A percentile compares a stretch with the other conserved stretches of the same genome.
Evolutionary conservation across 1,139 yeast species (phyloP).

Genomic region (Saccharomyces hybrid): DNA sequence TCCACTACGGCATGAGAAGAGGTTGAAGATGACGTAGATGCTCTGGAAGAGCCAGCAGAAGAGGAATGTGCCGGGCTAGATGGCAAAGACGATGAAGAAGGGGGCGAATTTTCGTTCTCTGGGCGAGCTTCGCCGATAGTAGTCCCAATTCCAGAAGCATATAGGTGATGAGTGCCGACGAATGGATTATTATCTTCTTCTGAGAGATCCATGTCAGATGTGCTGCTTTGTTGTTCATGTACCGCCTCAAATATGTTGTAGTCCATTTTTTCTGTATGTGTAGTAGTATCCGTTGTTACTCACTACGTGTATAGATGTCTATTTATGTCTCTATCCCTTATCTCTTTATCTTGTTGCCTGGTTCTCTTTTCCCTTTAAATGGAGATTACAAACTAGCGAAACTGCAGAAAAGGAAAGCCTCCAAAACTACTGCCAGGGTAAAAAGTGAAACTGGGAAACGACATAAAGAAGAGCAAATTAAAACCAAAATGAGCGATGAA

Average conservation of each 20-base stretch:
- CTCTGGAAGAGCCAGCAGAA: constrained; percentile 2
- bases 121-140: background rate
- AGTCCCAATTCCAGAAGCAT: constrained; percentile 35
- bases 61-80: background rate
- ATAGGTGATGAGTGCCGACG: constrained; percentile 38
- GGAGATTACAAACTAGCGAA: background rate
- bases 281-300: background rate
- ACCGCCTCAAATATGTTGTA: background rate
- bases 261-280: background rate
- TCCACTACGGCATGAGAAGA: background rate
- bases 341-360: background rate
- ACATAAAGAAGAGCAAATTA: background rate
- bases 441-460: background rate
- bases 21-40: background rate
- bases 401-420: background rate
- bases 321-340: background rate
- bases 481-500: background rate
- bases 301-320: background rate
- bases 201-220: constrained; percentile 11
- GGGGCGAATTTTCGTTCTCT: background rate
- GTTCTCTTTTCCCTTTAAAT: background rate
- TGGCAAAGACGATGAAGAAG: background rate
- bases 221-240: background rate
- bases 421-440: background rate
- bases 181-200: constrained; percentile 47